A percentile compares a stretch with the other conserved stretches of the same genome.
phyloP scores from a whole-genome alignment of 495 filamentous ascomycete species.

The Tuber borchii region DNA sequence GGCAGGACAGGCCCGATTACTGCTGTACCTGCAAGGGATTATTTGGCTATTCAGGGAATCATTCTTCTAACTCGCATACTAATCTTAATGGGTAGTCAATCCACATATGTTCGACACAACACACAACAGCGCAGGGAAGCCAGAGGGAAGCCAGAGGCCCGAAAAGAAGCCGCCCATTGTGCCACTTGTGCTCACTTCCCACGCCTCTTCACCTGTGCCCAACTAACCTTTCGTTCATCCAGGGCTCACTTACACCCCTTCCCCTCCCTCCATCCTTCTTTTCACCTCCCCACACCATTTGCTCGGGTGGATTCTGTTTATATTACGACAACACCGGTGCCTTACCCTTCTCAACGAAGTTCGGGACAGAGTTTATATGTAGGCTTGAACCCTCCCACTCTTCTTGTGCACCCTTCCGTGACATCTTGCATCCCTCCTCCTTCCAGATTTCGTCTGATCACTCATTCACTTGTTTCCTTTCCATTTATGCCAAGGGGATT shows the following conservation, averaged over 20 bases:
- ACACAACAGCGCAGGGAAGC: background rate
- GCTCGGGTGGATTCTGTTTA: conserved; percentile 20
- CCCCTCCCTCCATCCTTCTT: conserved; percentile 8
- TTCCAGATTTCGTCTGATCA: conserved; percentile 9
- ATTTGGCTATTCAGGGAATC: conserved; percentile 24
- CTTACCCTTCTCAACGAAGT: conserved; percentile 5
- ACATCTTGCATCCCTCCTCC: background rate
- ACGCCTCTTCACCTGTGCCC: conserved; percentile 1
- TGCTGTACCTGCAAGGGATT: conserved; percentile 17
- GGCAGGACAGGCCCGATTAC: conserved; percentile 14
- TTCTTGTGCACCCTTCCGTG: background rate
- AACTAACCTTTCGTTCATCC: conserved; percentile 10
- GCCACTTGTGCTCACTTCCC: background rate
- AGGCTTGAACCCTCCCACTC: conserved; percentile 2
- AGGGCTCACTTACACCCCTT: conserved; percentile 21
- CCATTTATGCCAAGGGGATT: background rate
- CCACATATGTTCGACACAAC: background rate
- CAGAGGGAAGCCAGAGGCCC: conserved; percentile 9
- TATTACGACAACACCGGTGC: conserved; percentile 19
- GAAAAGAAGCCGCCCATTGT: conserved; percentile 10
- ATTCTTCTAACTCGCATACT: conserved; percentile 14
- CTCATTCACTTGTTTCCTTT: conserved; percentile 2
- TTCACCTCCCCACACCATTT: conserved; percentile 9
- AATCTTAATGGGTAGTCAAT: background rate
- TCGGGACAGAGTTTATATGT: conserved; percentile 5